A percentile compares a stretch with the other conserved stretches of the same genome.
Evolutionary conservation across 2,329 filamentous ascomycete genomes (phyloP).

Genomic region (Keithomyces neogunnii): DNA sequence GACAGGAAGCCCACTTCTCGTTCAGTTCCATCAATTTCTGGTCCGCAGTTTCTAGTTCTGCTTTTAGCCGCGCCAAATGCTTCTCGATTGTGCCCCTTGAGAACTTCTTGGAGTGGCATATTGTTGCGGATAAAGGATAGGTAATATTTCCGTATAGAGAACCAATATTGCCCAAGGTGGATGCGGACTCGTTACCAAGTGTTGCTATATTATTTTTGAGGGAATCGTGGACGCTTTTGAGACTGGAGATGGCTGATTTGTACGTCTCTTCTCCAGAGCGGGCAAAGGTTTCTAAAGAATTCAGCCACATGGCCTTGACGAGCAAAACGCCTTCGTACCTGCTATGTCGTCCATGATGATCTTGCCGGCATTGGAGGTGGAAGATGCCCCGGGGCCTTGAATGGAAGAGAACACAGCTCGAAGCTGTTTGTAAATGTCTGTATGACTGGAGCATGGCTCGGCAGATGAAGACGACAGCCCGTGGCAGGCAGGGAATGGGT

Average conservation of each 20-base stretch:
- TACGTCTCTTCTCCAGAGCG: constrained; percentile 5
- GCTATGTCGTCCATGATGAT: background rate
- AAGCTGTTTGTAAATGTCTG: constrained; percentile 16
- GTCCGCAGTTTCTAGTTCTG: constrained; percentile 14
- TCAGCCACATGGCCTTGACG: background rate
- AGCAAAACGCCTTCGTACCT: background rate
- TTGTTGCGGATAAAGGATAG: constrained; percentile 22
- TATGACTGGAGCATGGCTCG: constrained; percentile 2
- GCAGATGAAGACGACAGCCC: background rate
- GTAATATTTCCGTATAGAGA: constrained; percentile 22
- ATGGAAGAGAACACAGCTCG: constrained; percentile 13
- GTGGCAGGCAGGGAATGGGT: background rate
- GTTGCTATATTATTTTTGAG: constrained; percentile 13
- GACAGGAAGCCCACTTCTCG: constrained; percentile 18
- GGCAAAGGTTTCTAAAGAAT: constrained; percentile 4
- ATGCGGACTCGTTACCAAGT: constrained; percentile 12
- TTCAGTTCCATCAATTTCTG: constrained; percentile 15
- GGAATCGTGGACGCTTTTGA: constrained; percentile 15
- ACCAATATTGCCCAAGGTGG: constrained; percentile 10
- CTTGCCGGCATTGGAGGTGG: background rate
- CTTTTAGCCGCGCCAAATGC: constrained; percentile 17
- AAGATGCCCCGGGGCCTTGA: background rate
- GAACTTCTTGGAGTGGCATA: constrained; percentile 17
- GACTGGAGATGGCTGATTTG: constrained; percentile 4
- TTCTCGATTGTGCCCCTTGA: constrained; percentile 16